Percentiles rank a stretch among this genome's conserved stretches.
phyloP scores from a whole-genome alignment of 1,284 basidiomycete genomes.

The Fomitiporia mediterranea region DNA sequence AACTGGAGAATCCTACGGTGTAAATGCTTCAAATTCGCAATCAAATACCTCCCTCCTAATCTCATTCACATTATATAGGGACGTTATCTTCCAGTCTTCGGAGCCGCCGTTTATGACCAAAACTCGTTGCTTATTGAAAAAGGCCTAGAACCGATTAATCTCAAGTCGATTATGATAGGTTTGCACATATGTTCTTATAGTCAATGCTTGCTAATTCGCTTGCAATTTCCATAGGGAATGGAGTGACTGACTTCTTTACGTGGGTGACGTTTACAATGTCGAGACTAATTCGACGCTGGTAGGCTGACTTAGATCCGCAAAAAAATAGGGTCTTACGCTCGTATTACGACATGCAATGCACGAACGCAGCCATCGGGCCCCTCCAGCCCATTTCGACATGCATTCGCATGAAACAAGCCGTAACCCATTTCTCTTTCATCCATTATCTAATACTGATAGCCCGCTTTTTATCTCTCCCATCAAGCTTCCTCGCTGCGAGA shows the following conservation, averaged over 20 bases:
- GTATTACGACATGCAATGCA: slow-evolving; percentile 16
- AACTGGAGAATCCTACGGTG: slow-evolving; percentile 69
- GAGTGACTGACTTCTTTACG: slow-evolving; percentile 43
- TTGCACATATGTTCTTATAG: slow-evolving; percentile 16
- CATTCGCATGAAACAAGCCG: slow-evolving; percentile 41
- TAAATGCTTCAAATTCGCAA: too few relatives aligned
- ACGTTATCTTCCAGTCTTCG: slow-evolving; percentile 81
- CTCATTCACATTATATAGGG: slow-evolving; percentile 42
- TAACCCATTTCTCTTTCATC: slow-evolving; percentile 25
- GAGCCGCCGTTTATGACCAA: slow-evolving; percentile 74
- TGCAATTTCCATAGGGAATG: slow-evolving; percentile 44
- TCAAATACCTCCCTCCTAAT: background rate
- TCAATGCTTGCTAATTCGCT: too few relatives aligned
- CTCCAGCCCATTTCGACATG: slow-evolving; percentile 33
- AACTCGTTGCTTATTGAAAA: slow-evolving; percentile 56
- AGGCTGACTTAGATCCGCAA: background rate
- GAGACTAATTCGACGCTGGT: background rate
- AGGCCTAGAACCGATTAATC: slow-evolving; percentile 70
- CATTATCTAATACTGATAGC: background rate
- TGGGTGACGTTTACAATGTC: slow-evolving; percentile 23
- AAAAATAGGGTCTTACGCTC: slow-evolving; percentile 1
- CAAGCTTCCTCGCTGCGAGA: slow-evolving; percentile 45
- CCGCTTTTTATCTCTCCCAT: background rate
- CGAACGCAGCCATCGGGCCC: background rate
- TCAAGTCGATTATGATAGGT: slow-evolving; percentile 80